phyloP scores from a whole-genome alignment of 805 yeast species.

The Zygotorulaspora danielsina region DNA sequence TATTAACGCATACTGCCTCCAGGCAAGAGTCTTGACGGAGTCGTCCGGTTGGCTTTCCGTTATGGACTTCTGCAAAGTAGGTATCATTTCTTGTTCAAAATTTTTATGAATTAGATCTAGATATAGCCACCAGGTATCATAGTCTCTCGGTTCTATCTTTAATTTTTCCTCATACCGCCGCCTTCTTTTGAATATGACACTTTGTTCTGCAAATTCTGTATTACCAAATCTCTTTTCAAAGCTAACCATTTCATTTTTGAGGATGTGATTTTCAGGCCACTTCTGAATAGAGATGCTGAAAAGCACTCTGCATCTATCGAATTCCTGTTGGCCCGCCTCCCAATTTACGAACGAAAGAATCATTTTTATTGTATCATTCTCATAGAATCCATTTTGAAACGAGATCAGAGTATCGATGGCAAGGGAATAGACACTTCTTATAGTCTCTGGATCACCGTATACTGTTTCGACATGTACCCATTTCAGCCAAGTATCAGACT shows the following conservation, averaged over 20 bases:
- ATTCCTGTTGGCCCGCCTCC: conserved; percentile 59
- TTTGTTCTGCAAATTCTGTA: conserved; percentile 47
- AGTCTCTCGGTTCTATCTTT: conserved; percentile 48
- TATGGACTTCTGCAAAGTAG: conserved; percentile 17
- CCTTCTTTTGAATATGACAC: conserved; percentile 51
- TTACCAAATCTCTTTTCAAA: conserved; percentile 68
- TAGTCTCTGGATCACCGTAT: conserved; percentile 43
- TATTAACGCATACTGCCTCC: conserved; percentile 68
- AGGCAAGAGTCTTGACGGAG: conserved; percentile 40
- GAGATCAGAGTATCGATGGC: conserved; percentile 53
- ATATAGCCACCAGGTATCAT: conserved; percentile 82
- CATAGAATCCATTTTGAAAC: conserved; percentile 20
- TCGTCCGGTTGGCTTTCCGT: conserved; percentile 26
- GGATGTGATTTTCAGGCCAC: conserved; percentile 38
- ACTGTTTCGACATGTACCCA: conserved; percentile 73
- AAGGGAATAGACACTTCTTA: conserved; percentile 61
- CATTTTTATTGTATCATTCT: conserved; percentile 41
- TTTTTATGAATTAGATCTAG: conserved; percentile 47
- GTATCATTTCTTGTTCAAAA: conserved; percentile 14
- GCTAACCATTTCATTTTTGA: conserved; percentile 44
- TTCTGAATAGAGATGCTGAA: conserved; percentile 48
- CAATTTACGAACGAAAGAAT: conserved; percentile 52
- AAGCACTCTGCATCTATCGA: conserved; percentile 59
- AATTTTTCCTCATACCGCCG: conserved; percentile 50
- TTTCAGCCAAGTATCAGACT: conserved; percentile 57